phyloP scores from a whole-genome alignment of 192 early-diverging fungal genomes.

The Entomortierella chlamydospora region DNA sequence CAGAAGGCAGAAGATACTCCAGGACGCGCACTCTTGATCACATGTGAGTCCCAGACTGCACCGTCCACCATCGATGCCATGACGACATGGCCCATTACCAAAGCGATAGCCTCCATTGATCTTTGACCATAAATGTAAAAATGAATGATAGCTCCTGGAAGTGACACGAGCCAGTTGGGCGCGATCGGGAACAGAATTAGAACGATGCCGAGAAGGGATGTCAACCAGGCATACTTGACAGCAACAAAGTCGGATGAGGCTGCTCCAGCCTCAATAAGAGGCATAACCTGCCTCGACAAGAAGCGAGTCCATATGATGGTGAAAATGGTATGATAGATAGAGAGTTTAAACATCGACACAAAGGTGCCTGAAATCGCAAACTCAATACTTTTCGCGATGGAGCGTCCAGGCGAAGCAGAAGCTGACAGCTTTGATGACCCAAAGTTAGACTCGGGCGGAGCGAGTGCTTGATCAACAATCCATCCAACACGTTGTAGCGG shows the following conservation, averaged over 20 bases:
- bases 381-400: constrained; percentile 43
- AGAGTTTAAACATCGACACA: constrained; percentile 47
- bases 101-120: constrained; percentile 31
- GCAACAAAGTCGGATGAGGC: constrained; percentile 30
- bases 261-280: neutral
- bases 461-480: constrained; percentile 44
- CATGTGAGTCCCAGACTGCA: constrained; percentile 49
- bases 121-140: constrained; percentile 47
- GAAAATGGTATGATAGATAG: constrained; percentile 49
- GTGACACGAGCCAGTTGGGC: constrained; percentile 44
- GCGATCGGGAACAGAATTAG: constrained; percentile 43
- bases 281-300: constrained; percentile 13
- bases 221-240: constrained; percentile 49
- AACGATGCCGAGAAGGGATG: constrained; percentile 34
- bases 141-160: constrained; percentile 44
- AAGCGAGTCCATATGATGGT: constrained; percentile 32
- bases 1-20: constrained; percentile 48
- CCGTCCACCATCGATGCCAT: constrained; percentile 36
- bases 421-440: constrained; percentile 26
- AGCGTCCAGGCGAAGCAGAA: constrained; percentile 30
- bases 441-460: constrained; percentile 8
- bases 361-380: constrained; percentile 48
- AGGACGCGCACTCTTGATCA: constrained; percentile 42
- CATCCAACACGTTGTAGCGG: constrained; percentile 42
- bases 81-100: constrained; percentile 40